Conservation (phyloP, 345 rosid species). For the Moringa oleifera region DNA sequence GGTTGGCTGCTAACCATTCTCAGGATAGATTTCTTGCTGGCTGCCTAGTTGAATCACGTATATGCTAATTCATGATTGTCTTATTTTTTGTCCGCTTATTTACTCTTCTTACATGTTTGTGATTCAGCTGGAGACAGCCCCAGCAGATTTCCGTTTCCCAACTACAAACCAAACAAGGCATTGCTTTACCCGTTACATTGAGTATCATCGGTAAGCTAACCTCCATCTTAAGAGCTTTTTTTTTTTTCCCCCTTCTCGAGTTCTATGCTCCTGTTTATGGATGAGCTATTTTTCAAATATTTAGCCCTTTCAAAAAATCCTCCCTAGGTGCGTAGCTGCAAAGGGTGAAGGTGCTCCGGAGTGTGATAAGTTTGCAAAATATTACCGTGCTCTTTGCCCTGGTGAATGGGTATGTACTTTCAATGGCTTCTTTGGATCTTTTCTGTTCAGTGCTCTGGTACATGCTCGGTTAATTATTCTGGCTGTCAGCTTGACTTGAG, state of each 20-base stretch:
- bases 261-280: not conserved
- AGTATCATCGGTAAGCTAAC: constrained; percentile 70
- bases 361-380: constrained; percentile 88
- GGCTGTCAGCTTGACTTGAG: too few relatives aligned
- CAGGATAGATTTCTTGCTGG: not conserved
- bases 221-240: not conserved
- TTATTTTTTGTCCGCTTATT: constrained; percentile 9
- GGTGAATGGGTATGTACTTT: constrained; percentile 80
- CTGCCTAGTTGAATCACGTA: not conserved
- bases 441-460: too few relatives aligned
- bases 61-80: not conserved
- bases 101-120: constrained; percentile 16
- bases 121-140: constrained; percentile 90
- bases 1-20: constrained; percentile 32
- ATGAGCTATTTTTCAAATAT: not conserved
- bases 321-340: constrained; percentile 72
- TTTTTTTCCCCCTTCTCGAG: not conserved
- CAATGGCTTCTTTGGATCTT: too few relatives aligned
- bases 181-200: constrained; percentile 93
- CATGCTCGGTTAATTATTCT: too few relatives aligned
- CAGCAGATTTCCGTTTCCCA: constrained; percentile 97
- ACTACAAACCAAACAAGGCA: constrained; percentile 99
- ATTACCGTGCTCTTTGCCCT: constrained; percentile 93
- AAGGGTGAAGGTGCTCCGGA: constrained; percentile 92
- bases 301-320: constrained; percentile 3